Base-by-base conservation (phyloP, 176 grass and related monocot genomes). In the Lolium perenne region DNA sequence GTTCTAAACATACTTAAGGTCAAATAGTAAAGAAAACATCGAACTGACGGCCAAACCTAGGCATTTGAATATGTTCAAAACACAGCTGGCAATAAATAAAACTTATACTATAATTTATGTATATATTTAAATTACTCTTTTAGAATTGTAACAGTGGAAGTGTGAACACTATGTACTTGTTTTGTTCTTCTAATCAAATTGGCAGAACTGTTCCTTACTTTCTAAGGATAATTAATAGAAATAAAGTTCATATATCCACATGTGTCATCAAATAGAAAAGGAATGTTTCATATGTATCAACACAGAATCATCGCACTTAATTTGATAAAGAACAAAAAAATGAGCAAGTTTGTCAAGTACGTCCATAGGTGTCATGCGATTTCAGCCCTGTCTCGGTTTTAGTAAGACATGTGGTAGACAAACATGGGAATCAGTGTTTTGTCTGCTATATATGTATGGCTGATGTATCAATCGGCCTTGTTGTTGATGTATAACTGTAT, bases 401-500 rank as follows among this genome's bases (percentile, higher is more conserved):
- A 80, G 64, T 54, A 59, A 70, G 65, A 50, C 84, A 71, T 21
- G 23, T 38, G 25, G 25, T 71, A 48, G 59, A 80, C 51, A 80
- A 10, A 69, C 20, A 48, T 48, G 22, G n/a, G 40, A 22, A 7
- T 18, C 18, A 38, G 13, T 61, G 58, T 26, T 85, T 53, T 40
- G 7, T 14, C 16, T 77, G 48, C 72, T 77, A 16, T 62, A 50
- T 53, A 64, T 32, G 21, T 80, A 47, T 8, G 38, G 59, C 38
- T 15, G 35, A 78, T 78, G 38, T 41, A 60, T 21, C 18, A 78
- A 9, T 79, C 38, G 38, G n/a, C 21, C 57, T 66, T 81, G 60
- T 38, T 81, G 22, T 62, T 65, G 61, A 81, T 81, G 77, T 64
- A 43, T 63, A 80, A 47, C 58, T 21, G 77, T 43, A 48, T 65